A percentile compares a stretch with the other conserved stretches of the same genome.
phyloP scores from a whole-genome alignment of 2,329 filamentous ascomycete genomes.

The Emergomyces orientalis region DNA sequence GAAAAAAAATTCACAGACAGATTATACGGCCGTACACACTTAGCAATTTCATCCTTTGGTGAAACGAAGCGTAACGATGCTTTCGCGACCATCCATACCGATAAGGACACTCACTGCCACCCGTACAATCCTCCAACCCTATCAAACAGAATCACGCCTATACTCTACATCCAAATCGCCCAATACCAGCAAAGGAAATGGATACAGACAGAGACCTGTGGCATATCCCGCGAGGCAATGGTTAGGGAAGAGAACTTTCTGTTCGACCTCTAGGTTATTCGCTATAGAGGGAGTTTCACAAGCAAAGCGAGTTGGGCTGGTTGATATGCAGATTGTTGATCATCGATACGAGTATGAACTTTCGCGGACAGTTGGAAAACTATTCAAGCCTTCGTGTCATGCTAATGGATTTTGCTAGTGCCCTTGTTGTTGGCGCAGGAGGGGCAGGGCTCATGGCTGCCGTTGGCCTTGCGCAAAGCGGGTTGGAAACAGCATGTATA shows the following conservation, averaged over 20 bases:
- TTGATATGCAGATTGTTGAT: slow-evolving; percentile 14
- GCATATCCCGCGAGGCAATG: not conserved
- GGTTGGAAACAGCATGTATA: slow-evolving; percentile 18
- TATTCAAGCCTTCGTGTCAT: not conserved
- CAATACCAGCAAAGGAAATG: not conserved
- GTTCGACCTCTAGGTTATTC: not conserved
- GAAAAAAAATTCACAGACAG: not conserved
- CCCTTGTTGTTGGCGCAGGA: slow-evolving; percentile 17
- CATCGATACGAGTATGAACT: slow-evolving; percentile 19
- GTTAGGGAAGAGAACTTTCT: not conserved
- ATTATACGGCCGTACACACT: not conserved
- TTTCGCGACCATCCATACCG: not conserved
- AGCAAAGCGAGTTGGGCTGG: not conserved
- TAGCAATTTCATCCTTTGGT: not conserved
- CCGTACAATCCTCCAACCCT: not conserved
- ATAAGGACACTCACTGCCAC: not conserved
- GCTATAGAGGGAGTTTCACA: slow-evolving; percentile 6
- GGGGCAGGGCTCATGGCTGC: slow-evolving; percentile 18
- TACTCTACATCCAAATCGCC: not conserved
- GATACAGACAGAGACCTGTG: not conserved
- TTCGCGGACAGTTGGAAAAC: not conserved
- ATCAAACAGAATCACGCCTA: not conserved
- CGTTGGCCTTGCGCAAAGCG: slow-evolving; percentile 17
- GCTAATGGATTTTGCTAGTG: slow-evolving; percentile 11
- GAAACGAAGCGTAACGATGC: not conserved